phyloP scores from a whole-genome alignment of 2,329 filamentous ascomycete genomes.

The Sporothrix schenckii region DNA sequence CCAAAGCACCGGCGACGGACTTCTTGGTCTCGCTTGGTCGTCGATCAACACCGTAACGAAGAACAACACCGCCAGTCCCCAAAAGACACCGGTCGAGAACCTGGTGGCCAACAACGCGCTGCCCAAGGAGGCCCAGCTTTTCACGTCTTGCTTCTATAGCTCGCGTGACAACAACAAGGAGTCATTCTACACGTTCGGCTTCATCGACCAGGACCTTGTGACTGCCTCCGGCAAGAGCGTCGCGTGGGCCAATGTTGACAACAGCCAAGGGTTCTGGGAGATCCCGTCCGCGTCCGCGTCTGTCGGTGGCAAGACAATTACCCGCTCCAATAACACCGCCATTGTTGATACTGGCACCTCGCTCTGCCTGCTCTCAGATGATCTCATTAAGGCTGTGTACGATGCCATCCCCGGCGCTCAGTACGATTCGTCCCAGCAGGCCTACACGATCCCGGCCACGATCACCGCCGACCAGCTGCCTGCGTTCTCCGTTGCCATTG shows the following conservation, averaged over 20 bases:
- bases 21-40: slow-evolving; percentile 68
- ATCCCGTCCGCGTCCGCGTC: slow-evolving; percentile 61
- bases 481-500: slow-evolving; percentile 64
- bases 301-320: slow-evolving; percentile 59
- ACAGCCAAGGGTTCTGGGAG: slow-evolving; percentile 68
- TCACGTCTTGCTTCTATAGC: slow-evolving; percentile 66
- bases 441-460: slow-evolving; percentile 63
- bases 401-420: slow-evolving; percentile 62
- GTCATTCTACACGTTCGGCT: slow-evolving; percentile 74
- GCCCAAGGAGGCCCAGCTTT: slow-evolving; percentile 57
- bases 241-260: slow-evolving; percentile 63
- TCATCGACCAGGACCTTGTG: slow-evolving; percentile 66
- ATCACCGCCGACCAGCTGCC: slow-evolving; percentile 59
- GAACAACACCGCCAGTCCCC: slow-evolving; percentile 49
- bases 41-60: slow-evolving; percentile 63
- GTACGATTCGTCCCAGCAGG: slow-evolving; percentile 61
- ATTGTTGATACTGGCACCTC: slow-evolving; percentile 75
- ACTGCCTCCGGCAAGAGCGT: slow-evolving; percentile 57
- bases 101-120: slow-evolving; percentile 60
- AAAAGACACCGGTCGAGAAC: slow-evolving; percentile 68
- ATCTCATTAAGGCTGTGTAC: slow-evolving; percentile 64
- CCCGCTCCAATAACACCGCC: slow-evolving; percentile 60
- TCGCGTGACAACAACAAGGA: slow-evolving; percentile 52
- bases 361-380: slow-evolving; percentile 65
- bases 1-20: slow-evolving; percentile 61